Base-by-base conservation (phyloP, 192 early-diverging fungal genomes). In the Coemansia sp. region DNA sequence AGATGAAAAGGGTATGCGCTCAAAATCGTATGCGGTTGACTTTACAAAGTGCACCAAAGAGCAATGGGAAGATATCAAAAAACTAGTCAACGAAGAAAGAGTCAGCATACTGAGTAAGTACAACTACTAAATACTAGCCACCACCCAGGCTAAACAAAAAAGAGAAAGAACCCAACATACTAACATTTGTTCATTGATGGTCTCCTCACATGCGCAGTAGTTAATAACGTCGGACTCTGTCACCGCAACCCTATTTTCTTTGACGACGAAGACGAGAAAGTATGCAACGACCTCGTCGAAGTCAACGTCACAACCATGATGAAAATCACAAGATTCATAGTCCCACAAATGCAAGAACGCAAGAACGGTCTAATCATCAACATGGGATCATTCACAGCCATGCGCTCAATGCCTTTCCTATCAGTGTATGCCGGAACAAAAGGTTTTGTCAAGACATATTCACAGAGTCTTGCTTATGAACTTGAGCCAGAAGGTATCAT, bases 341-440 rank as follows among this genome's bases (percentile, higher is more conserved):
- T 90, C 25, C 90, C 92, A 5, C 74, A 83, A 37, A 90, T 95
- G 90, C 58, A 83, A 56, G 9, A 67, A 35, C 80, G 81, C 14
- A 81, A 84, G 52, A 72, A 67, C 37, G 92, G 93, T 18, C 76
- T 92, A 47, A 89, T 97, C 48, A 81, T 97, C 62, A 97, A 97
- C 64, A 54, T 92, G 48, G 92, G 94, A 11, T 93, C 90, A 29
- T 88, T 93, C 56, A 80, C 89, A 53, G 91, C 90, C 20, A 72
- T 84, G 19, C 78, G 90, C 27, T 86, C 91, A 9, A 79, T 86
- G 17, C 88, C 88, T 38, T 83, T 84, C 53, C 68, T 97, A 26
- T 87, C 90, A 28, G 88, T 88, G 13, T 97, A 97, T 74, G 90
- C 89, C 45, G 91, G 83, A 28, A 85, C 87, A 29, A 97, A 97